Conservation (phyloP, 2,329 filamentous ascomycete species). For the Colletotrichum sp. region DNA sequence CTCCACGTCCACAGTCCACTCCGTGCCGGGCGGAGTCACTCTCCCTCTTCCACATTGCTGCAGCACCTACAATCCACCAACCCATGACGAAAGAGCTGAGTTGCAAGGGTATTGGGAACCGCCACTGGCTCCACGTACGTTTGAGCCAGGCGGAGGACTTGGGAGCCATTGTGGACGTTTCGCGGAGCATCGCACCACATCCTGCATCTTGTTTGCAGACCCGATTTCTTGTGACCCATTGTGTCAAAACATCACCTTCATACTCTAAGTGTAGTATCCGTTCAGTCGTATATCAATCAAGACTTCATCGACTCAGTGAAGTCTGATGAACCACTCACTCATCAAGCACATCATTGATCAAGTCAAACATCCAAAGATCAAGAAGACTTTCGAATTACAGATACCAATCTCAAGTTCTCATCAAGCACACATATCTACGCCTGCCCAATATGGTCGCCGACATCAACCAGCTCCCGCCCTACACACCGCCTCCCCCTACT, state of each 20-base stretch:
- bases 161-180: neutral
- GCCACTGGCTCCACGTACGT: neutral
- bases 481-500: slow-evolving; percentile 3
- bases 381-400: neutral
- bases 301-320: neutral
- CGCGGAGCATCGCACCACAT: neutral
- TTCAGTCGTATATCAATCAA: neutral
- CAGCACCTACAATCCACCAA: neutral
- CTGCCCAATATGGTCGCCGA: slow-evolving; percentile 6
- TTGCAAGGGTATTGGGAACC: neutral
- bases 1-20: slow-evolving; percentile 7
- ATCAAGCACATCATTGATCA: neutral
- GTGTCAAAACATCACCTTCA: neutral
- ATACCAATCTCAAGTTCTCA: accelerated
- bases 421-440: neutral
- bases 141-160: neutral
- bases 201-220: neutral
- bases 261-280: neutral
- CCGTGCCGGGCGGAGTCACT: neutral
- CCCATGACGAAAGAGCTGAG: neutral
- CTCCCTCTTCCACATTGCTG: neutral
- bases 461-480: slow-evolving; percentile 1
- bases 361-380: neutral
- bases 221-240: neutral
- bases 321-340: neutral